Evolutionary conservation across 495 filamentous ascomycete species (phyloP), one percentile per base, ranked within the genome.

Genomic region (Penicillium daleae): DNA sequence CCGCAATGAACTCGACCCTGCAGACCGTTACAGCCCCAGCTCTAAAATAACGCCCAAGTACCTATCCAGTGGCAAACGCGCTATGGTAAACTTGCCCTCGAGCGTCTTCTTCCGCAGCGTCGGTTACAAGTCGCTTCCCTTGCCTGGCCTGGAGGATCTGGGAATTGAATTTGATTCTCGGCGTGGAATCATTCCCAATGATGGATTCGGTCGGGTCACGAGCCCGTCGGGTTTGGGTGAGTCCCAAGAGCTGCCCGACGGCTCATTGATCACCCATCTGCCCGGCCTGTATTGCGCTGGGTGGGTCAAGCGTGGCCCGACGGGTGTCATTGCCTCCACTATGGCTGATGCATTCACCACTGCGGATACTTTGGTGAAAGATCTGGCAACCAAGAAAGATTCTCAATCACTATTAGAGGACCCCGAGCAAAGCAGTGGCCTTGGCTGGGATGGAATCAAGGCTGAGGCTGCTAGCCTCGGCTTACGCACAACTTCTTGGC

Each of bases 231-330:
- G 71, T 2, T 58, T 64, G 3, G 72, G 67, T 1, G 63, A 69
- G 2, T 55, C 62, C 10, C 56, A 71, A 26, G 59, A 56, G 12
- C 62, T 78, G 9, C 75, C 78, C 0, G 77, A 77, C 52, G 69
- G 77, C 31, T 78, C 75, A 7, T 35, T 74, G 7, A 74, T 79
- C 24, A 76, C 80, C 29, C 74, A 82, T 37, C 75, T 96, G 1
- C 90, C 91, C 2, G 96, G 96, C 1, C 69, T 97, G 19, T 99
- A 99, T 74, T 94, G 92, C 65, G 91, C 93, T 22, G 95, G 95
- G 4, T 99, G 95, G 95, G 93, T 97, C 22, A 98, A 98, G 76
- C 83, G 92, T 44, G 95, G 95, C 1, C 96, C 95, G 0, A 96
- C 93, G 6, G 95, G 95, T 6, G 94, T 97, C 4, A 98, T 99